Base-by-base conservation (phyloP, 164 flowering plant genomes). In the Magnolia sinica region DNA sequence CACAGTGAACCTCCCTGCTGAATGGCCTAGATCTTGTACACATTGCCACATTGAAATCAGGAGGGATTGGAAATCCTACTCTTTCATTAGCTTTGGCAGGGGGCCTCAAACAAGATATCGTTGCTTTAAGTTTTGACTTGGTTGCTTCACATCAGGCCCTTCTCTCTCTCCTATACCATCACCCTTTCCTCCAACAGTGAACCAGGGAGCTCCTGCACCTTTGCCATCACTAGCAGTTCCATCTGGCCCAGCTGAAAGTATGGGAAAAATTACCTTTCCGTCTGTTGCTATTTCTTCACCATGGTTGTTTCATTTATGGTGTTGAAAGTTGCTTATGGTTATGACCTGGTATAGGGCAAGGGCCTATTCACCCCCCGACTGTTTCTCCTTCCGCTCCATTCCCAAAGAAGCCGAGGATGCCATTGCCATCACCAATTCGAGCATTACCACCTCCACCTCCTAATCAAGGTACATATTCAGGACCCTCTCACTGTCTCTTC, bases 381-480 rank as follows among this genome's bases (percentile, higher is more conserved):
- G 72, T 76, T 71, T 79, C 87, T 73, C 89, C 93, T 70, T 64
- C 81, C 29, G 22, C 67, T 49, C 74, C 87, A 77, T 72, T 81
- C 7, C 71, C 85, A 76, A 81, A 49, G 77, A 84, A 81, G 67
- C 78, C 88, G 7, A 85, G 79, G 76, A 63, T 51, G 24, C 81
- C 87, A 27, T 71, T 52, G 6, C 76, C 81, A 49, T 84, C 88
- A 50, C 87, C 87, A 59, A 52, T 87, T 75, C 84, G 31, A 16
- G 72, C 85, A 37, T 79, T 92, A 67, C 92, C 96, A 65, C 94
- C 96, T 71, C 94, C 96, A 76, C 96, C 94, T 78, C 96, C 92
- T 72, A 89, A 89, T 83, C 76, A 77, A 84, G 94, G 96, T 91
- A 82, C 19, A 9, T 27, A 71, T 50, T 72, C 20, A 1, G 45